Conservation (phyloP, 805 yeast genomes). For the Huiozyma naganishii region DNA sequence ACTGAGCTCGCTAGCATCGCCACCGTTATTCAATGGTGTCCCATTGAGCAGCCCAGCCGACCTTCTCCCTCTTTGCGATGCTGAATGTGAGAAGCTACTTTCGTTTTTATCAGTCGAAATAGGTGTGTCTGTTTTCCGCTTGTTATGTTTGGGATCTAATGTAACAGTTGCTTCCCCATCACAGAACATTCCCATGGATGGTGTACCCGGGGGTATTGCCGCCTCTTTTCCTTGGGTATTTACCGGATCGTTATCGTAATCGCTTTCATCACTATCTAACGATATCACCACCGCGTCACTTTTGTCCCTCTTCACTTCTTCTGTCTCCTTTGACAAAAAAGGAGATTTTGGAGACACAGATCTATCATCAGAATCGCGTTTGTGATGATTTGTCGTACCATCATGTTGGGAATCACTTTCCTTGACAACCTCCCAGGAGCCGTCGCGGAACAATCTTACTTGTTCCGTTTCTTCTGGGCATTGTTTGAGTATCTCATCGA, state of each 20-base stretch:
- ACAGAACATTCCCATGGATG: not conserved
- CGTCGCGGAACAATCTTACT: slow-evolving; percentile 62
- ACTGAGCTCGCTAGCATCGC: too few species aligned
- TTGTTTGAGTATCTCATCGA: slow-evolving; percentile 46
- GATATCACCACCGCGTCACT: slow-evolving; percentile 24
- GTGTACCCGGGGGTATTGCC: not conserved
- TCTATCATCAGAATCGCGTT: too few species aligned
- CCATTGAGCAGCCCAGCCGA: too few species aligned
- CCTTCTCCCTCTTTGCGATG: too few species aligned
- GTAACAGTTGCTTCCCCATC: slow-evolving; percentile 1
- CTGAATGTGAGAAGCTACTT: too few species aligned
- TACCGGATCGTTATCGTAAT: not conserved
- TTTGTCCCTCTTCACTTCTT: too few species aligned
- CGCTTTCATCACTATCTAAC: slow-evolving; percentile 36
- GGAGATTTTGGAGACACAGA: too few species aligned
- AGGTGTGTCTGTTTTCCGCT: not conserved
- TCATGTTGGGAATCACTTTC: not conserved
- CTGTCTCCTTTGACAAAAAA: too few species aligned
- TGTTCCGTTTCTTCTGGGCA: slow-evolving; percentile 49
- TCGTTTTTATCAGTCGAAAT: too few species aligned
- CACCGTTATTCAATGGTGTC: too few species aligned
- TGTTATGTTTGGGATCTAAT: slow-evolving; percentile 14
- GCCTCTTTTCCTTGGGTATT: not conserved
- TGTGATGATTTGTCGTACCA: not conserved
- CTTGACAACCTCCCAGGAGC: slow-evolving; percentile 48